These are phyloP conservation scores for Termitomyces sp. DNA, from an alignment of 768 basidiomycete species.

Conservation along the genomic window DNA sequence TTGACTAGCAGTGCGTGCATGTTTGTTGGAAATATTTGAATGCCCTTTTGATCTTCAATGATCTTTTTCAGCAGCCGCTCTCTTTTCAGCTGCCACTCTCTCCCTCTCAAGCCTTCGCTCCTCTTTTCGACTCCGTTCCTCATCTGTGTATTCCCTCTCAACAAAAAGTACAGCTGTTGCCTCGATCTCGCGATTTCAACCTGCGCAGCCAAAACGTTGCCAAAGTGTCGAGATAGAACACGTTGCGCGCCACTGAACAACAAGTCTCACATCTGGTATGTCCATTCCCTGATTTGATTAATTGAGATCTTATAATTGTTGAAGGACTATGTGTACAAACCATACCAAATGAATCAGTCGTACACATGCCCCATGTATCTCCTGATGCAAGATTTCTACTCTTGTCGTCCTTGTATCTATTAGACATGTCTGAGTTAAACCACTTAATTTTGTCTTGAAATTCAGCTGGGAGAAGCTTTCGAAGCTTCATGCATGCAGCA, in stretches of 20 bases:
- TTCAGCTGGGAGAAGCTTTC: neutral
- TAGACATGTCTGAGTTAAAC: neutral
- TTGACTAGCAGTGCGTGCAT: no score
- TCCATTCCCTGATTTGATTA: no score
- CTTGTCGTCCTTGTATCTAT: conserved; percentile 6
- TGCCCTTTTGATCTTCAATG: no score
- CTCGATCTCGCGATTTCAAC: neutral
- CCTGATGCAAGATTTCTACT: conserved; percentile 4
- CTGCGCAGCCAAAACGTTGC: neutral
- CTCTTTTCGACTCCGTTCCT: neutral
- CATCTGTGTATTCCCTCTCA: neutral
- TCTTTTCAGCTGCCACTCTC: neutral
- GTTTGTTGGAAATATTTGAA: no score
- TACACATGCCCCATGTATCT: conserved; percentile 6
- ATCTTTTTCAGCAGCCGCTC: no score
- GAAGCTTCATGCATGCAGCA: conserved; percentile 1
- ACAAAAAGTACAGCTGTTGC: neutral
- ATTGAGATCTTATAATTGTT: no score
- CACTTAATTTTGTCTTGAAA: conserved; percentile 3
- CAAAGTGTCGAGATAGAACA: neutral
- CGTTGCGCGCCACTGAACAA: neutral
- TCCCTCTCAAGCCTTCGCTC: neutral
- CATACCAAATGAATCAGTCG: conserved; percentile 14
- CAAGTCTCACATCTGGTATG: neutral
- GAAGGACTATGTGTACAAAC: no score